phyloP scores from a whole-genome alignment of 305 asterid species.

The Fraxinus xanthoxyloides region DNA sequence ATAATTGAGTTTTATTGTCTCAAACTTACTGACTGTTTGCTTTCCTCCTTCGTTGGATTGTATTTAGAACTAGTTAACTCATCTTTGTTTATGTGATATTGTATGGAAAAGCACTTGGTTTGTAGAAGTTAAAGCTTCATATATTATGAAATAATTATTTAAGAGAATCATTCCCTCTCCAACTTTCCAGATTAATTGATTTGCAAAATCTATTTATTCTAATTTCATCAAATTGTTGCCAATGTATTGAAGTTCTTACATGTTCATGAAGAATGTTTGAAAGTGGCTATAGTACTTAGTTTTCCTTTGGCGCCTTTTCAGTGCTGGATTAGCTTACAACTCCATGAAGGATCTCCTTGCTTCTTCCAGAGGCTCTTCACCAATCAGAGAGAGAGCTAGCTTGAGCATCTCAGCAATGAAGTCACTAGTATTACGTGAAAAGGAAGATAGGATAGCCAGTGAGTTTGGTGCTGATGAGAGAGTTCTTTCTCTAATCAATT shows the following conservation, averaged over 20 bases:
- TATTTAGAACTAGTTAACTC: slow-evolving; percentile 6
- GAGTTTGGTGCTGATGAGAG: slow-evolving; percentile 87
- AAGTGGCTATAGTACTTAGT: slow-evolving; percentile 16
- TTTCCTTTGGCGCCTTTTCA: slow-evolving; percentile 28
- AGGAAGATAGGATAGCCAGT: slow-evolving; percentile 67
- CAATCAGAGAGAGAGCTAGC: slow-evolving; percentile 92
- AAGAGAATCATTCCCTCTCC: not conserved
- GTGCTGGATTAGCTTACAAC: slow-evolving; percentile 62
- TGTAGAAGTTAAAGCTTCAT: slow-evolving; percentile 4
- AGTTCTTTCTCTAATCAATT: slow-evolving; percentile 63
- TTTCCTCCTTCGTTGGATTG: not conserved
- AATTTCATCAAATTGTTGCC: slow-evolving; percentile 18
- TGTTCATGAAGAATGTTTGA: slow-evolving; percentile 16
- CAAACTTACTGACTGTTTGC: slow-evolving; percentile 1
- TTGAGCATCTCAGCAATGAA: slow-evolving; percentile 85
- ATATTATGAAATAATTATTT: slow-evolving; percentile 12
- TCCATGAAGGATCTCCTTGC: slow-evolving; percentile 81
- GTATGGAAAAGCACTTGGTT: not conserved
- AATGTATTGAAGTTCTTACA: slow-evolving; percentile 6
- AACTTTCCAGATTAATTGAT: slow-evolving; percentile 8
- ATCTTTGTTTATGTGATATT: slow-evolving; percentile 3
- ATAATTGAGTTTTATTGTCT: not conserved
- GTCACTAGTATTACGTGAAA: slow-evolving; percentile 86
- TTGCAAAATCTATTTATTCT: slow-evolving; percentile 10
- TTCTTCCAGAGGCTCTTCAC: slow-evolving; percentile 85